phyloP scores from a whole-genome alignment of 148 eudicot species.

The Rhododendron henanense region DNA sequence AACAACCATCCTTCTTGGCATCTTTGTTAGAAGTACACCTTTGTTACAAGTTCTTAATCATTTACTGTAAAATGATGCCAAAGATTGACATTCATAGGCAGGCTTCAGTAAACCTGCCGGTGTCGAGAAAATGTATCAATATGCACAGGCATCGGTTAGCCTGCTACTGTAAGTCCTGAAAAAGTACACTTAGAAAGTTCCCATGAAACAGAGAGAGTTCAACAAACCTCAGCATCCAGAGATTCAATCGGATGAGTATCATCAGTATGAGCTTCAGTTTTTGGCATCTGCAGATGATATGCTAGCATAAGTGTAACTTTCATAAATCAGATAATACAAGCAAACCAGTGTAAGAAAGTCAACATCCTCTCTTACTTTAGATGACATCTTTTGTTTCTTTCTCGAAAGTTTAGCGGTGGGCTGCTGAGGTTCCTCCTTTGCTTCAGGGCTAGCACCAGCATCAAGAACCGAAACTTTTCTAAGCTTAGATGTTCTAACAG shows the following conservation, averaged over 20 bases:
- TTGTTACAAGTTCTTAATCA: constrained; percentile 1
- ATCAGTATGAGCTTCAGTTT: constrained; percentile 42
- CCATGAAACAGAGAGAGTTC: constrained; percentile 4
- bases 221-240: constrained; percentile 56
- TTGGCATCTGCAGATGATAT: constrained; percentile 35
- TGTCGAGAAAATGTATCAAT: neutral
- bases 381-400: constrained; percentile 51
- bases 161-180: neutral
- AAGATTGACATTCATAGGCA: neutral
- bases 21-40: neutral
- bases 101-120: neutral
- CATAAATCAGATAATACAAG: constrained; percentile 15
- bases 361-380: constrained; percentile 46
- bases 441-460: constrained; percentile 35
- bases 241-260: constrained; percentile 32
- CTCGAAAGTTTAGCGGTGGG: constrained; percentile 26
- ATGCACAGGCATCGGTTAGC: neutral
- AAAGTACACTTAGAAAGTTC: neutral
- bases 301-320: constrained; percentile 10
- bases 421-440: constrained; percentile 36
- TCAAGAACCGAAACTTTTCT: constrained; percentile 43
- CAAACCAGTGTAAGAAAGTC: neutral
- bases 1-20: neutral
- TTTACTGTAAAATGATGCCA: neutral
- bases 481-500: constrained; percentile 39